Base-by-base conservation (phyloP, 1,139 yeast species). In the Lodderomyces theae region DNA sequence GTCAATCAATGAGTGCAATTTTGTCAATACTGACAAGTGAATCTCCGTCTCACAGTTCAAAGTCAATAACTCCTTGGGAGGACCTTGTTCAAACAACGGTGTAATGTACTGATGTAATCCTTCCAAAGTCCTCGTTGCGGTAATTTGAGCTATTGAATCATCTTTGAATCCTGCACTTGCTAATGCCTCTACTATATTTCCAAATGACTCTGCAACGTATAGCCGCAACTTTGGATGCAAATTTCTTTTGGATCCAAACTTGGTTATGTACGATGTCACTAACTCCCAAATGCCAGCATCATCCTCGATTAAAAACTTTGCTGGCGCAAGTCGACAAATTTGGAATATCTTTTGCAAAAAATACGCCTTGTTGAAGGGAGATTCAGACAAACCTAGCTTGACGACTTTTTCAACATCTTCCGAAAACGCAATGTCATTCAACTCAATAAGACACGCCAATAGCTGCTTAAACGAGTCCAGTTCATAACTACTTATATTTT, bases 1-100 rank as follows among this genome's bases (percentile, higher is more conserved):
- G 53, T 88, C 95, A 33, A 90, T 71, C 19, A 89, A 68, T 28
- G 74, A 79, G 53, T 82, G 84, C 38, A 90, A 60, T 0, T 87
- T 80, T 25, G 79, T 74, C 36, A 89, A 65, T 0, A 79, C 63
- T 25, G 74, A 74, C 16, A 84, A 72, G 48, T 84, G 80, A 41
- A 87, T 79, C 42, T 86, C 92, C 5, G 80, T 74, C 51, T 81
- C 87, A 49, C 76, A 72, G 49, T 77, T 77, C 24, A 73, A 53
- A 1, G 70, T 62, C 35, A 72, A 54, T 6, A 70, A 51, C 48
- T 77, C 81, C 15, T 54, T 53, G 1, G 79, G 66, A 4, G 50
- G 45, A 0, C 76, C 77, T 17, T 68, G 52, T 1, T 58, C 51
- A 23, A 72, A 61, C 12, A 77, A 50, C 5, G 51, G 55, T 3